Evolutionary conservation across 805 yeast genomes (phyloP).

Genomic region (Vanderwaltozyma tropicalis): DNA sequence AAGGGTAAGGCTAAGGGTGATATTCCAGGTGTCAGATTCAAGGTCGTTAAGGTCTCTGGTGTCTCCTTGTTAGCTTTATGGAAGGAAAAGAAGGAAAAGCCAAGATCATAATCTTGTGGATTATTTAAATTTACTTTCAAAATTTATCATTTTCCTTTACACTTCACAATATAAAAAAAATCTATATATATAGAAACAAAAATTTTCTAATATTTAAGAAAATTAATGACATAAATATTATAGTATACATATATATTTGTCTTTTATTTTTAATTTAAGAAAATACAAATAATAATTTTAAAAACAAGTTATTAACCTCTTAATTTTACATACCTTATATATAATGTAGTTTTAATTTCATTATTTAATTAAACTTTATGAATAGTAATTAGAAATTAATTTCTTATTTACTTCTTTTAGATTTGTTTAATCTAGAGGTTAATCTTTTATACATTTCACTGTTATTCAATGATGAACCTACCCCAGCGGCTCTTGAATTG

Average conservation of each 20-base stretch:
- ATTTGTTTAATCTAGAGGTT: constrained; percentile 34
- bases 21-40: constrained; percentile 99
- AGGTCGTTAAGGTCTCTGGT: constrained; percentile 99
- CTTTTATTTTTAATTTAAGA: too few species aligned
- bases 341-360: too few species aligned
- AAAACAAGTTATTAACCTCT: too few species aligned
- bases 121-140: constrained; percentile 1
- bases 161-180: too few species aligned
- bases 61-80: constrained; percentile 98
- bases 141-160: too few species aligned
- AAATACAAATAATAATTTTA: too few species aligned
- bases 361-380: too few species aligned
- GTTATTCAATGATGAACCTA: constrained; percentile 41
- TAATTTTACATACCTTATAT: too few species aligned
- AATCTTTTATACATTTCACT: constrained; percentile 79
- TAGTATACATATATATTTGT: too few species aligned
- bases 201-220: too few species aligned
- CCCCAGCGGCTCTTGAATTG: constrained; percentile 36
- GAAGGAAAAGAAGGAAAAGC: constrained; percentile 99
- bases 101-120: constrained; percentile 69
- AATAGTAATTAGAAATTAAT: background rate
- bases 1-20: constrained; percentile 99
- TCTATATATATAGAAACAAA: too few species aligned
- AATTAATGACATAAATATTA: too few species aligned
- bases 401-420: constrained; percentile 11